A percentile compares a stretch with the other conserved stretches of the same genome.
Conservation (phyloP, 139 green algal genomes). For the Micractinium conductrix region DNA sequence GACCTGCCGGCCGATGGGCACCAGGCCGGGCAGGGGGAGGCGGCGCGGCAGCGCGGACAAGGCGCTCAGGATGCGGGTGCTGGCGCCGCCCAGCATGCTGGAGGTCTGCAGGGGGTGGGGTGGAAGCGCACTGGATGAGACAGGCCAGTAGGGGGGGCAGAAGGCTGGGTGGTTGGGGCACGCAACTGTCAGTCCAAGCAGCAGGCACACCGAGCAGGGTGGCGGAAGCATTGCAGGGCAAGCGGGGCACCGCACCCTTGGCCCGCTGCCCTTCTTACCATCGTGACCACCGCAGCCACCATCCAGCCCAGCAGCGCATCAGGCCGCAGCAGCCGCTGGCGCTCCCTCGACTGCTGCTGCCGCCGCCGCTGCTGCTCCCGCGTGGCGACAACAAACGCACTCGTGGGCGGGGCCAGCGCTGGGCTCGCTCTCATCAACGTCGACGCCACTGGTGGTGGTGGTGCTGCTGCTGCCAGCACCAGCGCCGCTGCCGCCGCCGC, state of each 20-base stretch:
- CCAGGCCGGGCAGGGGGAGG: conserved; percentile 9
- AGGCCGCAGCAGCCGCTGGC: conserved; percentile 1
- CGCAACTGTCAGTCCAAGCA: neutral
- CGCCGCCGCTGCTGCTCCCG: neutral
- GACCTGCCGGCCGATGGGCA: conserved; percentile 23
- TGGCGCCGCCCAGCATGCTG: neutral
- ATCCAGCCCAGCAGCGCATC: neutral
- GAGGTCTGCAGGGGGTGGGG: neutral
- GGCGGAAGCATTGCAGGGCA: too few species aligned
- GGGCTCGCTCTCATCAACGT: neutral
- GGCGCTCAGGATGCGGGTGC: neutral
- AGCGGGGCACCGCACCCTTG: too few species aligned
- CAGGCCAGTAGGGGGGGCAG: neutral
- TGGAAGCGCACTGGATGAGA: neutral
- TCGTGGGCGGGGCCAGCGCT: neutral
- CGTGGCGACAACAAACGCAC: conserved; percentile 29
- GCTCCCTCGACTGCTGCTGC: neutral
- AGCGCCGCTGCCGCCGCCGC: neutral
- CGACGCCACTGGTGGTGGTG: neutral
- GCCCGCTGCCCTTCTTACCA: too few species aligned
- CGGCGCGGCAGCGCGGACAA: neutral
- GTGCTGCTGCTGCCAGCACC: neutral
- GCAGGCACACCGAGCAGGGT: neutral
- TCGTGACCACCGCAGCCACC: neutral
- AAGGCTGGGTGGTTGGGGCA: neutral